Percentiles rank a stretch among this genome's conserved stretches.
Evolutionary conservation across 2,329 filamentous ascomycete genomes (phyloP).

Genomic region (Colletotrichum neosansevieriae): DNA sequence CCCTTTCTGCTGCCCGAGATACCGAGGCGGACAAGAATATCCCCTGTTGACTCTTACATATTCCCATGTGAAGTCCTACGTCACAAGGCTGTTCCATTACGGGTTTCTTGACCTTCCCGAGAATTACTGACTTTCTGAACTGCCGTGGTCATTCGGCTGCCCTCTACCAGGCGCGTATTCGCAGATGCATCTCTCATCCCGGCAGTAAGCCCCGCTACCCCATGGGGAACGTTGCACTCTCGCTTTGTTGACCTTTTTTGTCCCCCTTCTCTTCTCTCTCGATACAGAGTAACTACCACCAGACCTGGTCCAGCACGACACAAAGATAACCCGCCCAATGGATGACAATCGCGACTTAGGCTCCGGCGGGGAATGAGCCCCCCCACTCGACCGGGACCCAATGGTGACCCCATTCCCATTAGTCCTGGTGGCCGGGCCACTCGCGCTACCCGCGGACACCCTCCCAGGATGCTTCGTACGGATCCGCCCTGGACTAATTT

Average conservation of each 20-base stretch:
- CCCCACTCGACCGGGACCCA: not conserved
- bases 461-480: slow-evolving; percentile 5
- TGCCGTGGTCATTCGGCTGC: slow-evolving; percentile 30
- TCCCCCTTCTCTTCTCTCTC: not conserved
- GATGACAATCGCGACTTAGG: slow-evolving; percentile 30
- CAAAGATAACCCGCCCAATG: not conserved
- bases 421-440: slow-evolving; percentile 16
- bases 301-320: slow-evolving; percentile 16
- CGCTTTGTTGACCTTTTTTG: slow-evolving; percentile 5
- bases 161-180: slow-evolving; percentile 10
- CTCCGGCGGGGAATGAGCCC: slow-evolving; percentile 18
- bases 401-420: slow-evolving; percentile 12
- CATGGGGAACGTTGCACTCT: slow-evolving; percentile 37
- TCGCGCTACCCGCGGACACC: slow-evolving; percentile 2
- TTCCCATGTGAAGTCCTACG: slow-evolving; percentile 37
- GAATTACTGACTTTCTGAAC: slow-evolving; percentile 4
- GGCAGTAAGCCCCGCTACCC: slow-evolving; percentile 29
- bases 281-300: not conserved
- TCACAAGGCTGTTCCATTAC: slow-evolving; percentile 28
- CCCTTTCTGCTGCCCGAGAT: slow-evolving; percentile 27
- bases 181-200: slow-evolving; percentile 13
- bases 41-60: slow-evolving; percentile 13
- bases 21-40: slow-evolving; percentile 26
- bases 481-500: slow-evolving; percentile 18
- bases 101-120: slow-evolving; percentile 18